phyloP scores from a whole-genome alignment of 2,329 filamentous ascomycete species.

The Orbilia brochopaga region DNA sequence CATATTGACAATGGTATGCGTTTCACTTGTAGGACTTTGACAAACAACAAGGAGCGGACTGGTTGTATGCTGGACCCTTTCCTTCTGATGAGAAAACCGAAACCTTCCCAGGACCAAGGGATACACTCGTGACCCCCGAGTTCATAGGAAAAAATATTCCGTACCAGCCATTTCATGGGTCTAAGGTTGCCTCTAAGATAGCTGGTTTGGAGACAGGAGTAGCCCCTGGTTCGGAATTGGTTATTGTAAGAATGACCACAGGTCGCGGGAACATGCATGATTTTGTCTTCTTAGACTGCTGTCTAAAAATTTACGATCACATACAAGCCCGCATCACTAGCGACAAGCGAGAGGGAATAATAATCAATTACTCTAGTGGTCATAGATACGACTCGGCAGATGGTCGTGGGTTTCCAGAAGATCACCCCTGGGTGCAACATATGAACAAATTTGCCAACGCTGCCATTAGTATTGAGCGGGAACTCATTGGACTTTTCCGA shows the following conservation, averaged over 20 bases:
- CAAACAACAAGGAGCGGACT: neutral
- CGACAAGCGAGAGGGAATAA: neutral
- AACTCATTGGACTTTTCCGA: neutral
- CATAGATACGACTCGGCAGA: too few species aligned
- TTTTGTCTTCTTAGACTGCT: constrained; percentile 7
- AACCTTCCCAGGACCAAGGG: neutral
- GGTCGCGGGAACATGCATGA: constrained; percentile 8
- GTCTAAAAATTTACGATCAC: neutral
- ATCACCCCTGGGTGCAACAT: too few species aligned
- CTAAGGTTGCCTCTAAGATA: neutral
- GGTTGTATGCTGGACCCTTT: neutral
- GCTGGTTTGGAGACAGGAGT: neutral
- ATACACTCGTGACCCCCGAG: neutral
- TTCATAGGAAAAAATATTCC: neutral
- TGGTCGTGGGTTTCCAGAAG: too few species aligned
- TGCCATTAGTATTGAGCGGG: neutral
- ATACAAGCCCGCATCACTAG: constrained; percentile 18
- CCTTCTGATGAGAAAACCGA: neutral
- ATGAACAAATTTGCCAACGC: neutral
- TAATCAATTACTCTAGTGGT: neutral
- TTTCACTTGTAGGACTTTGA: neutral
- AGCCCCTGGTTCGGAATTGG: neutral
- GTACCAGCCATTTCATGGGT: neutral
- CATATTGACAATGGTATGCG: too few species aligned
- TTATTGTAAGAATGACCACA: neutral